Percentiles rank a stretch among this genome's conserved stretches.
Evolutionary conservation across 225 moss, liverwort and hornwort genomes (phyloP).

Genomic region (Bryoerythrophyllum caledonicum): DNA sequence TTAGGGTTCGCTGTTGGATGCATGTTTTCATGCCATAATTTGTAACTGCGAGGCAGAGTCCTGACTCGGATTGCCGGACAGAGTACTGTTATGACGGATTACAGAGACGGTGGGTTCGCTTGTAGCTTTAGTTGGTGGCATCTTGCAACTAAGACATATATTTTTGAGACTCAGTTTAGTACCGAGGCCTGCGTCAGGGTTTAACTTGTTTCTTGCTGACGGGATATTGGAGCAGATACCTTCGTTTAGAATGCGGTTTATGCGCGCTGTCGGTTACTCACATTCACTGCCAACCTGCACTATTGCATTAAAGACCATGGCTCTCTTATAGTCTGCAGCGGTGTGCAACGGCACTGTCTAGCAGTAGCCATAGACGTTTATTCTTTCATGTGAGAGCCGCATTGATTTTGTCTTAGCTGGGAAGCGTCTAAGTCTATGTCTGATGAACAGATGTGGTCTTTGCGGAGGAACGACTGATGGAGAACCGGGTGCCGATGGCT

Average conservation of each 20-base stretch:
- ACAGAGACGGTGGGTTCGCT: neutral
- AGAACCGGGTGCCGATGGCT: conserved; percentile 40
- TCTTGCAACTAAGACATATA: conserved; percentile 4
- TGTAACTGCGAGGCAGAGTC: conserved; percentile 8
- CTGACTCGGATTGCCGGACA: neutral
- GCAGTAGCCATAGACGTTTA: neutral
- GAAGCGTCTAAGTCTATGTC: conserved; percentile 5
- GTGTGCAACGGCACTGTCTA: neutral
- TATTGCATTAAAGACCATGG: conserved; percentile 7
- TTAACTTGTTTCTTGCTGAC: conserved; percentile 14
- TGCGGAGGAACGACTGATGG: conserved; percentile 67
- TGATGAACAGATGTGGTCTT: conserved; percentile 54
- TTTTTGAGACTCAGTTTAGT: neutral
- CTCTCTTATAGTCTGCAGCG: neutral
- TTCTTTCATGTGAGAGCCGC: conserved; percentile 13
- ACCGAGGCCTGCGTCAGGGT: neutral
- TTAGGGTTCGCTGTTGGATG: neutral
- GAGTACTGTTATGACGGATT: neutral
- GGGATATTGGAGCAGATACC: neutral
- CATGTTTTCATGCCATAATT: conserved; percentile 20
- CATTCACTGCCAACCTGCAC: neutral
- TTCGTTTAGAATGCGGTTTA: neutral
- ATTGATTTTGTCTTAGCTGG: neutral
- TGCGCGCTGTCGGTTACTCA: neutral
- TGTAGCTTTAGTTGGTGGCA: conserved; percentile 5